Evolutionary conservation across 2,329 filamentous ascomycete species (phyloP).

Genomic region (Claviceps sp.): DNA sequence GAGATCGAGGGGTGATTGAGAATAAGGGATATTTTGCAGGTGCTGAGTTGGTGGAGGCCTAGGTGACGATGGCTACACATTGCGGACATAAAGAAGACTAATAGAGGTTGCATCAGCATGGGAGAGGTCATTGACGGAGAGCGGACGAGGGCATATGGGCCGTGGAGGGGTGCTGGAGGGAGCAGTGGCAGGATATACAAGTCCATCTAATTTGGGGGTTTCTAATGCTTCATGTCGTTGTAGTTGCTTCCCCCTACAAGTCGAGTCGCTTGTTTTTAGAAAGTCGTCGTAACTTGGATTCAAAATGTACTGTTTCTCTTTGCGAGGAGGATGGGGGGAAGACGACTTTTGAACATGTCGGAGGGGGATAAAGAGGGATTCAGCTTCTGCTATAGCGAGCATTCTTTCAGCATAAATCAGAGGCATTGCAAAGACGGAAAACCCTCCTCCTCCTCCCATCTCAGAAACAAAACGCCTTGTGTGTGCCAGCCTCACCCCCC

Average conservation of each 20-base stretch:
- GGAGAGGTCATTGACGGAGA: neutral
- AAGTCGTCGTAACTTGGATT: neutral
- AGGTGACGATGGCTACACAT: neutral
- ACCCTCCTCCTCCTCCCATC: neutral
- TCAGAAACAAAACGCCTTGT: too few relatives aligned
- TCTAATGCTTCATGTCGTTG: neutral
- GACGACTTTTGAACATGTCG: neutral
- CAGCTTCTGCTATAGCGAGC: slow-evolving; percentile 5
- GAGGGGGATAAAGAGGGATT: neutral
- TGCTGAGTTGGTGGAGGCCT: slow-evolving; percentile 43
- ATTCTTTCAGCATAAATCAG: neutral
- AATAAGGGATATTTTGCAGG: slow-evolving; percentile 96
- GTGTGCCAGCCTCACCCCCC: neutral
- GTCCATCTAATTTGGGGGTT: neutral
- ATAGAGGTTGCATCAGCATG: neutral
- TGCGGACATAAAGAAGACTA: neutral
- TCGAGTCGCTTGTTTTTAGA: neutral
- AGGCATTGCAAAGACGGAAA: neutral
- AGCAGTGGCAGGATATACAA: neutral
- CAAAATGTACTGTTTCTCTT: too few relatives aligned
- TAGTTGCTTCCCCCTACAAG: neutral
- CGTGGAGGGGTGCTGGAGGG: neutral
- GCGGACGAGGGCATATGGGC: neutral
- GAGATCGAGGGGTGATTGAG: slow-evolving; percentile 88
- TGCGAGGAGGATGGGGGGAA: too few relatives aligned